Percentiles rank a stretch among this genome's conserved stretches.
Evolutionary conservation across 345 rosid genomes (phyloP).

Genomic region (Rhizophora apiculata): DNA sequence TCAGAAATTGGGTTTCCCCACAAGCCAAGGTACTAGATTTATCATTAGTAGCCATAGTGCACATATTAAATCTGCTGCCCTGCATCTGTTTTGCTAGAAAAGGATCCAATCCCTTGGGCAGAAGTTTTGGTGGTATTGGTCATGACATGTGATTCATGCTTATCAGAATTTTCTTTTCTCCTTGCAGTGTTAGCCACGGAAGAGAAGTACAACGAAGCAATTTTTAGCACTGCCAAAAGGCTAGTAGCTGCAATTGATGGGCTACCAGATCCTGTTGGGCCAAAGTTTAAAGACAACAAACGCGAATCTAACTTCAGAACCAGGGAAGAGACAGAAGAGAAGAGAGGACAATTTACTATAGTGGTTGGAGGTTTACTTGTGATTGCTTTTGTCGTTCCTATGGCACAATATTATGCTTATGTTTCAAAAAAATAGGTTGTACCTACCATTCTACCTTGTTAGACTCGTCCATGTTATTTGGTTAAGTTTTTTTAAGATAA

Average conservation of each 20-base stretch:
- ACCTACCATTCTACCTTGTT: constrained; percentile 7
- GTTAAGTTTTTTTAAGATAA: constrained; percentile 1
- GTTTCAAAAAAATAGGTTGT: constrained; percentile 64
- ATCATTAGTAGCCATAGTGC: too few species aligned
- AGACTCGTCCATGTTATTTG: constrained; percentile 15
- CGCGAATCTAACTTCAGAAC: constrained; percentile 87
- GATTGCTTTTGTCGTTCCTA: constrained; percentile 90
- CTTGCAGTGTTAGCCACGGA: constrained; percentile 89
- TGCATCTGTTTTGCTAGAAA: not conserved
- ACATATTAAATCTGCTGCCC: not conserved
- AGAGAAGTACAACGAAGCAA: constrained; percentile 93
- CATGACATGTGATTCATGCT: constrained; percentile 1
- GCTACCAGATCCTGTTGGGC: constrained; percentile 93
- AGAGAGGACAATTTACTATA: constrained; percentile 89
- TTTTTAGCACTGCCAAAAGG: constrained; percentile 73
- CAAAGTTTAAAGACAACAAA: constrained; percentile 59
- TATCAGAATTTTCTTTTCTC: constrained; percentile 9
- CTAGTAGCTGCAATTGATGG: constrained; percentile 93
- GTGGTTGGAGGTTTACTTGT: constrained; percentile 93
- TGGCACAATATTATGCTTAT: constrained; percentile 96
- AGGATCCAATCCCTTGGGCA: not conserved
- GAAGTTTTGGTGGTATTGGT: not conserved
- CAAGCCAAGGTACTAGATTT: not conserved
- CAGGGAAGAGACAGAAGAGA: constrained; percentile 93
- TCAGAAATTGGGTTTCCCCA: not conserved